A percentile compares a stretch with the other conserved stretches of the same genome.
Conservation (phyloP, 345 rosid species). For the Eucalyptus curtisii region DNA sequence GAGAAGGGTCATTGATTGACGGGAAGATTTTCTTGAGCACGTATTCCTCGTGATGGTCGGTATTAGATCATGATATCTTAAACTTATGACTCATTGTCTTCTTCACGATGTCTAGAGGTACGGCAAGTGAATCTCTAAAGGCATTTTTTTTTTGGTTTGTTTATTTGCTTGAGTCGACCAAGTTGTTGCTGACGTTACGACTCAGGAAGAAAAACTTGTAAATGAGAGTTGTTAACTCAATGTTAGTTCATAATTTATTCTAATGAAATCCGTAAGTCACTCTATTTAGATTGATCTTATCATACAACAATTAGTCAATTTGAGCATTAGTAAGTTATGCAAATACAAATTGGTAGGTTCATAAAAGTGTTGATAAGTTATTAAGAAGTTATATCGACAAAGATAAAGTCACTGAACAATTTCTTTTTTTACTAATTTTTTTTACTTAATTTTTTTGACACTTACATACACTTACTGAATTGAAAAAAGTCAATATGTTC, state of each 20-base stretch:
- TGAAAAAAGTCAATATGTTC: background rate
- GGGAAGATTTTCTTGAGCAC: background rate
- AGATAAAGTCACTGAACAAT: background rate
- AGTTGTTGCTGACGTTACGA: background rate
- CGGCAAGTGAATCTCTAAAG: background rate
- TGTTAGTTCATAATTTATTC: background rate
- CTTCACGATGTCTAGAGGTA: background rate
- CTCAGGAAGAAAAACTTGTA: background rate
- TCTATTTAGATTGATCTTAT: background rate
- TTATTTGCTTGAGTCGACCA: background rate
- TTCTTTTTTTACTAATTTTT: background rate
- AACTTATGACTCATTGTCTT: background rate
- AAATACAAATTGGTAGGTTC: background rate
- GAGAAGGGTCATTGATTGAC: background rate
- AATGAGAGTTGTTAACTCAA: background rate
- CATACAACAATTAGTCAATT: background rate
- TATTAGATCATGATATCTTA: background rate
- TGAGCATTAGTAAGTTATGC: background rate
- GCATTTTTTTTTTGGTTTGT: background rate
- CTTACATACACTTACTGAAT: background rate
- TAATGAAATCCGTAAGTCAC: background rate
- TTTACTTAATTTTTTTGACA: background rate
- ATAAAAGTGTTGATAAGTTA: background rate
- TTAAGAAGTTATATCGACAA: background rate
- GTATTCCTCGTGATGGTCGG: background rate